Evolutionary conservation across 805 yeast genomes (phyloP), one percentile per base, ranked within the genome.

Genomic region (Pichia pseudocactophila): DNA sequence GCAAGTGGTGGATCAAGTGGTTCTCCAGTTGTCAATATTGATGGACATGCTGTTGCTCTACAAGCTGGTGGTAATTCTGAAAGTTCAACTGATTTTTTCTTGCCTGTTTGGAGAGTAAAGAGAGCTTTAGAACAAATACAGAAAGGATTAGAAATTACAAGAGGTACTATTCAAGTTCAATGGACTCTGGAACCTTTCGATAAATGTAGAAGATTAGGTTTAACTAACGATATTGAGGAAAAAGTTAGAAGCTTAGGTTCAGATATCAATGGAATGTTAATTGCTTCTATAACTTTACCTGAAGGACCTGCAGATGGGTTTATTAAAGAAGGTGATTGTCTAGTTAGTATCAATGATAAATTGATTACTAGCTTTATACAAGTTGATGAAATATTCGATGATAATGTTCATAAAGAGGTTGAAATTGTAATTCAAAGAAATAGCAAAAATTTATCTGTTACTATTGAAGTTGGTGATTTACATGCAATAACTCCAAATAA

Each of bases 1-100:
- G 96, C 97, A 0, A 82, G 95, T 15, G 97, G 97, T 26, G 97
- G 97, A 3, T 87, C 96, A 3, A 81, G 92, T 38, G 97, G 97
- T 8, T 86, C 96, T 3, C 97, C 97, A 0, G 97, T 89, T n/a
- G 95, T 89, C 2, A 82, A 87, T 59, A 78, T 82, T 35, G 81
- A 83, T 51, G 96, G 96, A 3, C 63, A 77, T 55, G 96, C 90
- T 0, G 85, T 89, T 16, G 96, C 97, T 0, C 65, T 89, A 40
- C 96, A 87, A 62, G 97, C 97, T 2, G 97, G 97, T 56, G 97
- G 97, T 3, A 76, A 84, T 7, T 75, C 88, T 1, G 92, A 84
- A 51, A 89, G 96, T 1, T 85, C 96, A 0, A 89, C 96, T 0
- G 97, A 89, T 64, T 89, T 85, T 65, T 89, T 89, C 57, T 63